These are phyloP conservation scores for Candida piceae DNA, from an alignment of 805 yeast genomes.

Conservation along the genomic window DNA sequence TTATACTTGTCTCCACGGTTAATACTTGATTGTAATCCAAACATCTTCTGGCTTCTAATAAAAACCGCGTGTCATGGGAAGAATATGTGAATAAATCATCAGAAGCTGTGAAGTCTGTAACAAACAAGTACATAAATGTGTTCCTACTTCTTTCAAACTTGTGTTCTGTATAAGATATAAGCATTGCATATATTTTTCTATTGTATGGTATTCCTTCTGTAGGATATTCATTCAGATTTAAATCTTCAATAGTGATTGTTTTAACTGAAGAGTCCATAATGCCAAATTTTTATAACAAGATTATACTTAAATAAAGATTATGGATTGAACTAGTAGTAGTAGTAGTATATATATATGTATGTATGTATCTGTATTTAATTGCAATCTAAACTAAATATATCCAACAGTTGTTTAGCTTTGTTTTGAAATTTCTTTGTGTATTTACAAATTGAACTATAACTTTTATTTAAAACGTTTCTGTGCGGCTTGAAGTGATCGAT, in stretches of 20 bases:
- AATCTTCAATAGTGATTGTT: conserved; percentile 7
- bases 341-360: too few species aligned
- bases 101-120: conserved; percentile 22
- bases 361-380: too few species aligned
- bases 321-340: too few species aligned
- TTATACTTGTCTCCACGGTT: conserved; percentile 9
- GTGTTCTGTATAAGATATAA: conserved; percentile 11
- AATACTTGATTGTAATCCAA: conserved; percentile 8
- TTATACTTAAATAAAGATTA: too few species aligned
- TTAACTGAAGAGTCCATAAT: background rate
- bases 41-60: conserved; percentile 1
- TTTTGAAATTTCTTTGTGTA: too few species aligned
- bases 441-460: too few species aligned
- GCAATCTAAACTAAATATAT: too few species aligned
- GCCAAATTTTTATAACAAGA: too few species aligned
- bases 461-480: too few species aligned
- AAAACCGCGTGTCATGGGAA: conserved; percentile 5
- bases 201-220: conserved; percentile 1
- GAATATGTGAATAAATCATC: conserved; percentile 1
- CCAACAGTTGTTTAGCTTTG: too few species aligned
- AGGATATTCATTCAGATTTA: conserved; percentile 3
- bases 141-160: background rate
- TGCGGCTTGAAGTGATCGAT: too few species aligned
- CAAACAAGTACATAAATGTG: conserved; percentile 5
- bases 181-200: conserved; percentile 12